Percentiles rank a stretch among this genome's conserved stretches.
These are phyloP conservation scores for Smittium culicis DNA, from an alignment of 371 early-diverging fungal genomes.

Conservation along the genomic window DNA sequence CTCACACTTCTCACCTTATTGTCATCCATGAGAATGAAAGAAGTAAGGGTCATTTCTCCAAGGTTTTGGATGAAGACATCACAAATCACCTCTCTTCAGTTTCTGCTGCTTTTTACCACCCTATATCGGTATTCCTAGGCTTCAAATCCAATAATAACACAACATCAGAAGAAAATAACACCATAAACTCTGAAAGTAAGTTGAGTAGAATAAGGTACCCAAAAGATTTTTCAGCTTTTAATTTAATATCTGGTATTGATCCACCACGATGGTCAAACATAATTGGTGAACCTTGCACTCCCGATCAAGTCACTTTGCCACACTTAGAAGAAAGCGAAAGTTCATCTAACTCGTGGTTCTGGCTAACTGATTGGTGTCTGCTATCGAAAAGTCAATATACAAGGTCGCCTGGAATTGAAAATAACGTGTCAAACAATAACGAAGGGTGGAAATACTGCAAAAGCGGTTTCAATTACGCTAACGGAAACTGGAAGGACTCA, in stretches of 20 bases:
- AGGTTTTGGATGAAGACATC: neutral
- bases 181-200: neutral
- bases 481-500: conserved; percentile 4
- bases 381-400: neutral
- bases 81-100: neutral
- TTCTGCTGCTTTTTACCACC: conserved; percentile 4
- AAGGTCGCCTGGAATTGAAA: neutral
- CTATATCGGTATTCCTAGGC: neutral
- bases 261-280: conserved; percentile 6
- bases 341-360: conserved; percentile 43
- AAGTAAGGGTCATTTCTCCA: neutral
- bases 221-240: conserved; percentile 10
- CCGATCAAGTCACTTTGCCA: conserved; percentile 7
- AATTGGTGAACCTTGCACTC: neutral
- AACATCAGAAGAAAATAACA: neutral
- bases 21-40: conserved; percentile 10
- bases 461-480: conserved; percentile 10
- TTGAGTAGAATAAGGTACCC: neutral
- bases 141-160: neutral
- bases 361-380: conserved; percentile 69
- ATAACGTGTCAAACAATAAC: neutral
- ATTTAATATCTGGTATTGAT: conserved; percentile 1
- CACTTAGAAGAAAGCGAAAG: neutral
- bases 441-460: conserved; percentile 52
- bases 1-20: neutral